phyloP scores from a whole-genome alignment of 768 basidiomycete genomes.

The Macrolepiota albuminosa region DNA sequence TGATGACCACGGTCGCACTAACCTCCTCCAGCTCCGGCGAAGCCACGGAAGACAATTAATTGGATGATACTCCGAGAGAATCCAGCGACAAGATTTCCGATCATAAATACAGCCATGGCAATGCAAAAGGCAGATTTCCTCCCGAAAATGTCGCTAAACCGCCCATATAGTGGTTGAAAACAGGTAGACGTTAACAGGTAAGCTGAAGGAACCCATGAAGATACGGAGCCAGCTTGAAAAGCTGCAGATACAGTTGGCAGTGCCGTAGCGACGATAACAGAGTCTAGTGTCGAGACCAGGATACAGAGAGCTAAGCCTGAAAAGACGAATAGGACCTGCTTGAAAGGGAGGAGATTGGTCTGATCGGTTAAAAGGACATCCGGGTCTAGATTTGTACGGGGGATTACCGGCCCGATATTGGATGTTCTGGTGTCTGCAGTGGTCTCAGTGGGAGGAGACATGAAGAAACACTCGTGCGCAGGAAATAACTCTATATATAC shows the following conservation, averaged over 20 bases:
- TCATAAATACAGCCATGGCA: conserved; percentile 58
- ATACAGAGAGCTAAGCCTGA: conserved; percentile 56
- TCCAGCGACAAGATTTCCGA: conserved; percentile 61
- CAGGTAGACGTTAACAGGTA: conserved; percentile 66
- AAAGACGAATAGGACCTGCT: conserved; percentile 60
- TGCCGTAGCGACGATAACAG: conserved; percentile 70
- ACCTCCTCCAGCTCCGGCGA: conserved; percentile 68
- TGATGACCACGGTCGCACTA: conserved; percentile 3
- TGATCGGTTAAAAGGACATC: conserved; percentile 53
- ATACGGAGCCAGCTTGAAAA: conserved; percentile 59
- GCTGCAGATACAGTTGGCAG: conserved; percentile 62
- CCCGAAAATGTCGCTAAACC: conserved; percentile 65
- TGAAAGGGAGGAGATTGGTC: conserved; percentile 68
- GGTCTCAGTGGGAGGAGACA: neutral
- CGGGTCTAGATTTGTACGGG: neutral
- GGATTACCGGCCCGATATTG: neutral
- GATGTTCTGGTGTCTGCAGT: neutral
- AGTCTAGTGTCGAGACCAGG: conserved; percentile 60
- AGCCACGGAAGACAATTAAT: conserved; percentile 63
- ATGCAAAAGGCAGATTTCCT: conserved; percentile 55
- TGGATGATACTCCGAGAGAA: conserved; percentile 61
- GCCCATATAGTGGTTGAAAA: conserved; percentile 58
- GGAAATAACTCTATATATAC: neutral
- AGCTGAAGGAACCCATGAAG: conserved; percentile 69
- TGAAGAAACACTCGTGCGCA: neutral